Conservation (phyloP, 352 stramenopile genomes). For the Phytopythium montanum region DNA sequence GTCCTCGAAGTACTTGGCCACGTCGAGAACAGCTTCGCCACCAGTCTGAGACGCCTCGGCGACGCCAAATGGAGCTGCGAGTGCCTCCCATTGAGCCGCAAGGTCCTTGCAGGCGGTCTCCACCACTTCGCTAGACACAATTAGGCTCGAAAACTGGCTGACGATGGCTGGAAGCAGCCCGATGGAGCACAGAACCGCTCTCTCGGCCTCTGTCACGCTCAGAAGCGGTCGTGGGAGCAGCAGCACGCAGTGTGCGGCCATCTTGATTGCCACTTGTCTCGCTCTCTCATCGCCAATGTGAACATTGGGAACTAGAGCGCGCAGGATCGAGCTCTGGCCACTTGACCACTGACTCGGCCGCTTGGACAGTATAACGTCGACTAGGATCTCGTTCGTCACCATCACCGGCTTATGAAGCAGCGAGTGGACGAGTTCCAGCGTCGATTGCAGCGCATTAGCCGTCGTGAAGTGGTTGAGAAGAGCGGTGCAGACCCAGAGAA, state of each 20-base stretch:
- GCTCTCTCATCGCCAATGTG: slow-evolving; percentile 9
- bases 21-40: background rate
- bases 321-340: slow-evolving; percentile 40
- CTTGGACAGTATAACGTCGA: slow-evolving; percentile 44
- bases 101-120: background rate
- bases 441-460: slow-evolving; percentile 17
- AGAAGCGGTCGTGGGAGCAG: slow-evolving; percentile 32
- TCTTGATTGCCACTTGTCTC: slow-evolving; percentile 17
- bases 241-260: slow-evolving; percentile 17
- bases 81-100: background rate
- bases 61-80: background rate
- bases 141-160: background rate
- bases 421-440: slow-evolving; percentile 40
- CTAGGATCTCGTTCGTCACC: slow-evolving; percentile 28
- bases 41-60: background rate
- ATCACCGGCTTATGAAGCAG: slow-evolving; percentile 48
- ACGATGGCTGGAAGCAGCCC: slow-evolving; percentile 29
- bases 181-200: slow-evolving; percentile 41
- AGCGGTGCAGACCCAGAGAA: slow-evolving; percentile 68
- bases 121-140: background rate
- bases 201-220: slow-evolving; percentile 25
- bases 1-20: background rate
- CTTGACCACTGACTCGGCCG: slow-evolving; percentile 43
- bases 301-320: slow-evolving; percentile 37
- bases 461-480: slow-evolving; percentile 55